These are phyloP conservation scores for Russula abietina DNA, from an alignment of 768 basidiomycete species.

Conservation along the genomic window DNA sequence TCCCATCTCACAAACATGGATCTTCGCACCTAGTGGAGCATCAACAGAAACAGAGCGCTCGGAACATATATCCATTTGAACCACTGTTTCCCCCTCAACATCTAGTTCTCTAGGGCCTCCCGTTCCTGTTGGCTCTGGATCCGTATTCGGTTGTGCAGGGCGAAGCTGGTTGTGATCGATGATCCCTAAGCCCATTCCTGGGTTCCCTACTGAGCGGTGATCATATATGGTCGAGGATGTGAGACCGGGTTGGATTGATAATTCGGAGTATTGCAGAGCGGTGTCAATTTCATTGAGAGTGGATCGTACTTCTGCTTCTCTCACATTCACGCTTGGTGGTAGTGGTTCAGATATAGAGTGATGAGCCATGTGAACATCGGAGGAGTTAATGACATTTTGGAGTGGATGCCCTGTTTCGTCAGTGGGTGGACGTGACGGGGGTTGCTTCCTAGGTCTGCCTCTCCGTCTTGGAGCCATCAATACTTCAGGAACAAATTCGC, in stretches of 20 bases:
- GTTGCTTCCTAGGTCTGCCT: constrained; percentile 23
- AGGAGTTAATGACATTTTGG: not conserved
- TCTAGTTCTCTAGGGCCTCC: not conserved
- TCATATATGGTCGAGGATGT: not conserved
- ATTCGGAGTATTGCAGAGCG: not conserved
- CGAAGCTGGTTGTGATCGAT: not conserved
- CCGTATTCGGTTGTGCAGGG: not conserved
- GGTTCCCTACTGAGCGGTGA: not conserved
- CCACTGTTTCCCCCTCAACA: not conserved
- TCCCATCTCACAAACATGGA: not conserved
- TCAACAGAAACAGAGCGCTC: not conserved
- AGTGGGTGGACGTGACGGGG: not conserved
- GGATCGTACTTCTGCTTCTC: not conserved
- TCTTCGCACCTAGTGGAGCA: not conserved
- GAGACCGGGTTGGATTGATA: not conserved
- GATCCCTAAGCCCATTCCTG: not conserved
- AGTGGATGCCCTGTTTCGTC: not conserved
- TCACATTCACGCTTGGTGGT: not conserved
- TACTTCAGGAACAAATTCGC: constrained; percentile 1
- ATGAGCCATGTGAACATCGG: not conserved
- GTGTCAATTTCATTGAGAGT: not conserved
- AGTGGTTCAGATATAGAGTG: not conserved
- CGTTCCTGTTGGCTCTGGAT: not conserved
- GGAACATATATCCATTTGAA: not conserved
- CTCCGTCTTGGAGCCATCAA: constrained; percentile 17